Base-by-base conservation (phyloP, 139 green algal genomes). In the Trebouxia sp. region DNA sequence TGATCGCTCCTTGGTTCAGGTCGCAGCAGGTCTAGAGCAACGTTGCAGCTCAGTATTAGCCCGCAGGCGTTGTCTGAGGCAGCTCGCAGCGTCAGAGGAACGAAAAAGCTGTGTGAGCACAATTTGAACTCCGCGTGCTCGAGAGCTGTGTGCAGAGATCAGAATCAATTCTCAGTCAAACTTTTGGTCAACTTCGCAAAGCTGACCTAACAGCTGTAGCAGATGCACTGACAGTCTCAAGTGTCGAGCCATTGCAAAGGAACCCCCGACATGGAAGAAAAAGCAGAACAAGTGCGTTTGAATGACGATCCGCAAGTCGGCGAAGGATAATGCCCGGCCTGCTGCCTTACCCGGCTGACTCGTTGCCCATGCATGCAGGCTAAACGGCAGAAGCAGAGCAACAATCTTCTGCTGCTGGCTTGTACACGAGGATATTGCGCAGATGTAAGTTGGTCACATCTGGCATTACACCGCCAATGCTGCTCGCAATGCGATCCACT, bases 371-470 rank as follows among this genome's bases (percentile, higher is more conserved):
- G 12, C 9, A 28, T 43, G 75, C 76, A 85, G 82, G 76, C 76
- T 15, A 85, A 85, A 53, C 56, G 83, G 39, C 48, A 80, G 35
- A 91, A 89, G 80, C 82, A 85, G 39, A 45, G 84, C 66, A 89
- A 95, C 58, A 79, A 88, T 11, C 83, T 96, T 38, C 78, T 97
- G 14, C 65, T 94, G 24, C 86, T 95, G 56, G 92, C 92, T 4
- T 80, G 85, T 35, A 83, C 87, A 0, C 79, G 88, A 0, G 92
- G 92, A 1, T 88, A 94, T 41, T 48, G 87, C 4, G 86, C 55
- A 0, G 92, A 96, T 78, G 92, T 96, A 77, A 87, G 87, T 26
- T 1, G 42, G 24, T 42, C 65, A 51, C 58, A 32, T n/a, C 15
- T 7, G 53, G 37, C 10, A 15, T 30, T 22, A 20, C 41, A 32